phyloP scores from a whole-genome alignment of 2,329 filamentous ascomycete species.

The Juglanconis sp. region DNA sequence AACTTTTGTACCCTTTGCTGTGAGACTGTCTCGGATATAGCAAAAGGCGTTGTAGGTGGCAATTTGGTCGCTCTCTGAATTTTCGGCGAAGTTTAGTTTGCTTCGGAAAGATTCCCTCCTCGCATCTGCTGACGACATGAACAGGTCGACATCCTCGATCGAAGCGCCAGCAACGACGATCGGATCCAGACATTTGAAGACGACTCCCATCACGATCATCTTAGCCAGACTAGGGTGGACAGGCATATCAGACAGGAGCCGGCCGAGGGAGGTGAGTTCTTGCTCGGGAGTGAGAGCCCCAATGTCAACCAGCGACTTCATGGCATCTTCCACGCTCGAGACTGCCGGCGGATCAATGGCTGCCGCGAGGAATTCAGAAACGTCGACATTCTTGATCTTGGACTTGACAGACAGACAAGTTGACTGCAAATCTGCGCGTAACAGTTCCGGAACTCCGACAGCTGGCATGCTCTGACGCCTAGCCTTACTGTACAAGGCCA shows the following conservation, averaged over 20 bases:
- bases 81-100: not conserved
- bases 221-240: conserved; percentile 44
- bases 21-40: not conserved
- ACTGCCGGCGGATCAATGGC: conserved; percentile 42
- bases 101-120: not conserved
- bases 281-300: conserved; percentile 41
- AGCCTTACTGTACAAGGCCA: conserved; percentile 38
- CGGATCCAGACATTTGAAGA: conserved; percentile 50
- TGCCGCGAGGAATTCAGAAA: conserved; percentile 38
- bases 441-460: conserved; percentile 36
- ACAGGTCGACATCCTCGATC: not conserved
- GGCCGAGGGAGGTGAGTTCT: conserved; percentile 42
- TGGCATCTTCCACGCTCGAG: conserved; percentile 33
- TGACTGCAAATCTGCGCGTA: conserved; percentile 40
- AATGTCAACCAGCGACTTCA: conserved; percentile 36
- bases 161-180: conserved; percentile 39
- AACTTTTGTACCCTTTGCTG: not conserved
- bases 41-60: not conserved
- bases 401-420: conserved; percentile 41
- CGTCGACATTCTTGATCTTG: conserved; percentile 33
- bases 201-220: conserved; percentile 46
- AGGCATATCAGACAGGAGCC: conserved; percentile 25
- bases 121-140: not conserved
- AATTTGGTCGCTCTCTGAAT: not conserved
- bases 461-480: conserved; percentile 25